Conservation (phyloP, 169 alveolate species). For the Neospora caninum region DNA sequence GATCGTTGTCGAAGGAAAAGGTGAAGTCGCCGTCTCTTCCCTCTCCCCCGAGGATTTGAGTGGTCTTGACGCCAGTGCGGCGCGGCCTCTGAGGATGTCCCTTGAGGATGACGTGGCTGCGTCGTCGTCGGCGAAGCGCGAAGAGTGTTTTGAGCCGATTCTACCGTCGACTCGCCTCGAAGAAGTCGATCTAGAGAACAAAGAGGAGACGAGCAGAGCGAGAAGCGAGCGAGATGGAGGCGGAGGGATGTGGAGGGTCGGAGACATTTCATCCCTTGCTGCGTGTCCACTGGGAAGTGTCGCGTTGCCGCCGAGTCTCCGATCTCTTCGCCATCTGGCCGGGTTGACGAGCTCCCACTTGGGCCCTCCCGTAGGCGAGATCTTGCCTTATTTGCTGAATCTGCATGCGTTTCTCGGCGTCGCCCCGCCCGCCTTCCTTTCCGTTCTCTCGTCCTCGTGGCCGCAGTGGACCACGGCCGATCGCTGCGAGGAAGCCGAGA, state of each 20-base stretch:
- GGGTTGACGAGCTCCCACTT: background rate
- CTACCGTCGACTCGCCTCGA: too few relatives aligned
- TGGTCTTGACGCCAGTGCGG: too few relatives aligned
- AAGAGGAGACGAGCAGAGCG: too few relatives aligned
- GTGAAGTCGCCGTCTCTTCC: too few relatives aligned
- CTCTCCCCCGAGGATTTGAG: too few relatives aligned
- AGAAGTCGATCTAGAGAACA: too few relatives aligned
- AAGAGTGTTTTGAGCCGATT: too few relatives aligned
- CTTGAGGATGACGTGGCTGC: too few relatives aligned
- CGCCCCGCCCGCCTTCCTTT: background rate
- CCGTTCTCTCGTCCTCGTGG: background rate
- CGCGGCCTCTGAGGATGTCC: too few relatives aligned
- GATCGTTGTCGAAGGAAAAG: background rate
- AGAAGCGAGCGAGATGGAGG: background rate
- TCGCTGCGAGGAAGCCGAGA: background rate
- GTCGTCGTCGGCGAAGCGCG: too few relatives aligned
- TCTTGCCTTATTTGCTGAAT: constrained; percentile 2
- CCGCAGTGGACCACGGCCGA: background rate
- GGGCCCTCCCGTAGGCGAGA: background rate
- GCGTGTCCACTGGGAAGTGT: background rate
- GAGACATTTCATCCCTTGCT: background rate
- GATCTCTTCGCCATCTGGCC: constrained; percentile 1
- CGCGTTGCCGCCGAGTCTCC: constrained; percentile 19
- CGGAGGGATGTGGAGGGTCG: background rate
- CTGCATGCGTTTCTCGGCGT: constrained; percentile 35